These are phyloP conservation scores for Guadua angustifolia DNA, from an alignment of 176 grass and related monocot genomes.

Conservation along the genomic window DNA sequence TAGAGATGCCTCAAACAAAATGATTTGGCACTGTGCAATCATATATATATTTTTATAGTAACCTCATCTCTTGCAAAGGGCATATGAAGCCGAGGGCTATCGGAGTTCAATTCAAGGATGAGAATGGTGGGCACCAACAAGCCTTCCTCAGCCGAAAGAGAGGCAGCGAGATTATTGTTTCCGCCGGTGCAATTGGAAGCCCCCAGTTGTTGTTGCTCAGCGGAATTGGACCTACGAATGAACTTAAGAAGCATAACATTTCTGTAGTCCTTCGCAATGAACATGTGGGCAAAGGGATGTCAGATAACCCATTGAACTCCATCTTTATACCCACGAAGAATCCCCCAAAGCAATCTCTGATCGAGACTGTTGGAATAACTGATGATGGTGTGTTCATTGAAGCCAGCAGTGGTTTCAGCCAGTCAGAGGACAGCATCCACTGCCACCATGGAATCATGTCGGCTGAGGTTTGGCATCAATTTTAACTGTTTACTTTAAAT, in stretches of 20 bases:
- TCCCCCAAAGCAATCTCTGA: conserved; percentile 72
- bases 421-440: conserved; percentile 76
- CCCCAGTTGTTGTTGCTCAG: conserved; percentile 86
- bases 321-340: conserved; percentile 90
- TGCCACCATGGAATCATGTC: conserved; percentile 98
- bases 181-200: conserved; percentile 80
- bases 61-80: conserved; percentile 54
- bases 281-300: conserved; percentile 82
- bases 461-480: conserved; percentile 66
- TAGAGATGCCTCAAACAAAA: conserved; percentile 15
- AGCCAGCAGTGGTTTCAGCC: conserved; percentile 94
- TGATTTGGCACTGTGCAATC: conserved; percentile 16
- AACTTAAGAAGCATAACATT: conserved; percentile 68
- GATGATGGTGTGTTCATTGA: conserved; percentile 72
- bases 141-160: conserved; percentile 55
- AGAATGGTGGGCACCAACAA: conserved; percentile 59
- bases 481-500: conserved; percentile 13
- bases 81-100: conserved; percentile 61
- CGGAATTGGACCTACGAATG: conserved; percentile 74
- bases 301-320: conserved; percentile 86
- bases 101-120: conserved; percentile 85
- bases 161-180: conserved; percentile 71
- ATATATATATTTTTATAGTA: conserved; percentile 1
- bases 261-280: conserved; percentile 57
- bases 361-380: conserved; percentile 88